Evolutionary conservation across 106 monocot species (phyloP).

Genomic region (Dendrobium huoshanense): DNA sequence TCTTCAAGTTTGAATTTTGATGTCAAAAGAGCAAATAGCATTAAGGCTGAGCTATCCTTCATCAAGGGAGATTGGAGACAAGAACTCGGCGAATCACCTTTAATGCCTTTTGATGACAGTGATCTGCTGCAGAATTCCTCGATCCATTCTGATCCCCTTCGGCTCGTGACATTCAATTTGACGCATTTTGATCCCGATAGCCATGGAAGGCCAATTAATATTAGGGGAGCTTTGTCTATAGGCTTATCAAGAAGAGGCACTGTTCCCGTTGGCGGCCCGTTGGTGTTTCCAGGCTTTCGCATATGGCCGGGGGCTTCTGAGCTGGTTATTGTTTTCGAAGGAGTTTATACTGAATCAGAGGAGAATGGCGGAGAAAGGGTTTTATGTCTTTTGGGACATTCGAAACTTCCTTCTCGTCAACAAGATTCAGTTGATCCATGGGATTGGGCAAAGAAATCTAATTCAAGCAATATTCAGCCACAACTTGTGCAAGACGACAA

Average conservation of each 20-base stretch:
- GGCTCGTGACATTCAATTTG: slow-evolving; percentile 26
- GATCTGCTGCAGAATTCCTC: slow-evolving; percentile 10
- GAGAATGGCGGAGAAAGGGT: slow-evolving; percentile 40
- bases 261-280: slow-evolving; percentile 3
- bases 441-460: slow-evolving; percentile 23
- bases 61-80: slow-evolving; percentile 50
- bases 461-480: slow-evolving; percentile 2
- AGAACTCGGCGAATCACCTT: slow-evolving; percentile 25
- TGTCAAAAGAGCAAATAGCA: slow-evolving; percentile 3
- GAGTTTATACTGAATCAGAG: slow-evolving; percentile 45
- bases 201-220: slow-evolving; percentile 28
- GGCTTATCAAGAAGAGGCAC: slow-evolving; percentile 32
- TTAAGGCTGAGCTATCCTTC: slow-evolving; percentile 43
- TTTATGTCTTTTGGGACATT: slow-evolving; percentile 48
- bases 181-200: slow-evolving; percentile 26
- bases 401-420: slow-evolving; percentile 36
- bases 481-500: slow-evolving; percentile 29
- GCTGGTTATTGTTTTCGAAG: slow-evolving; percentile 44
- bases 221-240: slow-evolving; percentile 39
- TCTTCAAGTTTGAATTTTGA: slow-evolving; percentile 24
- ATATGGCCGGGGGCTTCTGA: slow-evolving; percentile 38
- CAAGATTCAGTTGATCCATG: slow-evolving; percentile 7
- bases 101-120: slow-evolving; percentile 49
- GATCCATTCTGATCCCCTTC: slow-evolving; percentile 15
- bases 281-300: slow-evolving; percentile 26